Evolutionary conservation across 2,329 filamentous ascomycete species (phyloP).

Genomic region (Lizonia empirigonia): DNA sequence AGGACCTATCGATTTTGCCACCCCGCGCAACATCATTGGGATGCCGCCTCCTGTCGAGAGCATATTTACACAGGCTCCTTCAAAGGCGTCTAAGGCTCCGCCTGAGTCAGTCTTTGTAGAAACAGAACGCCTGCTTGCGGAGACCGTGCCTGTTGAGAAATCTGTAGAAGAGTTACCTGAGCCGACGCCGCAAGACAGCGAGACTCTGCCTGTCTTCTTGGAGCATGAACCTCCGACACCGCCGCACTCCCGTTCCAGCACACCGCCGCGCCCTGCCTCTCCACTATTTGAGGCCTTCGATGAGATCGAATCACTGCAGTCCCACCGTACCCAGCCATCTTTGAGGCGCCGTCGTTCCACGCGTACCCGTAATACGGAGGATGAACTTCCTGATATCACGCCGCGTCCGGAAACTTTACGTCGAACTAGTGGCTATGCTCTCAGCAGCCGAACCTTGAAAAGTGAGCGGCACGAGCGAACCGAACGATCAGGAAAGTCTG

Average conservation of each 20-base stretch:
- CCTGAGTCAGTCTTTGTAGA: slow-evolving; percentile 9
- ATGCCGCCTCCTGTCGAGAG: slow-evolving; percentile 29
- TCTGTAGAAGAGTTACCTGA: slow-evolving; percentile 19
- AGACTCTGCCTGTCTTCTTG: slow-evolving; percentile 10
- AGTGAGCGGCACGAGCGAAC: slow-evolving; percentile 29
- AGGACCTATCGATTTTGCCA: slow-evolving; percentile 35
- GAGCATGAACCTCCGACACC: slow-evolving; percentile 32
- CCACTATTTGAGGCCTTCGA: slow-evolving; percentile 44
- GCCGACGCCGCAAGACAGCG: slow-evolving; percentile 9
- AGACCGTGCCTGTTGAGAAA: slow-evolving; percentile 7
- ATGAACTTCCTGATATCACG: slow-evolving; percentile 32
- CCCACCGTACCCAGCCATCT: slow-evolving; percentile 33
- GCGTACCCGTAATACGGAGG: slow-evolving; percentile 33
- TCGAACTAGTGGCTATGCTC: slow-evolving; percentile 40
- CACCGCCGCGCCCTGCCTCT: slow-evolving; percentile 36
- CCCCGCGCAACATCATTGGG: slow-evolving; percentile 33
- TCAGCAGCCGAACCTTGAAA: slow-evolving; percentile 31
- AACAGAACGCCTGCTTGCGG: slow-evolving; percentile 12
- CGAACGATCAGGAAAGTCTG: slow-evolving; percentile 27
- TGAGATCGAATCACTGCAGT: slow-evolving; percentile 42
- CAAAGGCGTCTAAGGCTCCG: slow-evolving; percentile 20
- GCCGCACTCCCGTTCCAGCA: slow-evolving; percentile 32
- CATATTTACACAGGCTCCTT: slow-evolving; percentile 23
- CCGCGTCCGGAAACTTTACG: slow-evolving; percentile 26
- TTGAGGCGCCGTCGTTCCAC: slow-evolving; percentile 40